A percentile compares a stretch with the other conserved stretches of the same genome.
Conservation (phyloP, 345 rosid genomes). For the Physaria fendleri region DNA sequence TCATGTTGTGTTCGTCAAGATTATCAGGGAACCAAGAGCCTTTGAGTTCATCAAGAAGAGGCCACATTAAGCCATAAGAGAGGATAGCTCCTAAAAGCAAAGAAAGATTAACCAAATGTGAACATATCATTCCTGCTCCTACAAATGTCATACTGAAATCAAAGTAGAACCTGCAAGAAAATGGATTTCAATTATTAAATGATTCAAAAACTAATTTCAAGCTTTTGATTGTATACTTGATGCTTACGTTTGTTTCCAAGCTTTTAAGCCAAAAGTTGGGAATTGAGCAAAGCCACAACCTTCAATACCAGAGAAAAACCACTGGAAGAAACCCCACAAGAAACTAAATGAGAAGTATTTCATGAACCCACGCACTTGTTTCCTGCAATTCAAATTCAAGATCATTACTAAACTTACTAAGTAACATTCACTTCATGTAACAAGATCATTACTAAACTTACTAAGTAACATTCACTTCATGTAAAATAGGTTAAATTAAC, state of each 20-base stretch:
- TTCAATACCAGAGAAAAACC: conserved; percentile 68
- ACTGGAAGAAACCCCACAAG: conserved; percentile 88
- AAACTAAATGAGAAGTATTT: conserved; percentile 71
- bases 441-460: not conserved
- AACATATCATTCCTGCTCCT: conserved; percentile 94
- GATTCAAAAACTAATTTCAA: not conserved
- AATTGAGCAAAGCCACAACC: conserved; percentile 75
- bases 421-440: not conserved
- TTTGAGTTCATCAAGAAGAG: conserved; percentile 57
- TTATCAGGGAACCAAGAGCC: conserved; percentile 71
- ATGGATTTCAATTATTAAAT: not conserved
- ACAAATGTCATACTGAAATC: conserved; percentile 80
- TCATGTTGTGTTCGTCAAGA: conserved; percentile 70
- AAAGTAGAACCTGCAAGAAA: conserved; percentile 58
- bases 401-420: not conserved
- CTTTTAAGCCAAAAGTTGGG: conserved; percentile 80
- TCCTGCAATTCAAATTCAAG: conserved; percentile 37
- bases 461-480: not conserved
- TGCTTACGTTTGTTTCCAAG: conserved; percentile 78
- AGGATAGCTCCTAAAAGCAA: conserved; percentile 76
- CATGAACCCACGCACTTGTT: conserved; percentile 67
- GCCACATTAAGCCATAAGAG: conserved; percentile 89
- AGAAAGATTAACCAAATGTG: conserved; percentile 84
- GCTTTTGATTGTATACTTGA: not conserved
- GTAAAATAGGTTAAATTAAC: not conserved